Conservation (phyloP, 2,329 filamentous ascomycete genomes). For the Penicillium sclerotigenum region DNA sequence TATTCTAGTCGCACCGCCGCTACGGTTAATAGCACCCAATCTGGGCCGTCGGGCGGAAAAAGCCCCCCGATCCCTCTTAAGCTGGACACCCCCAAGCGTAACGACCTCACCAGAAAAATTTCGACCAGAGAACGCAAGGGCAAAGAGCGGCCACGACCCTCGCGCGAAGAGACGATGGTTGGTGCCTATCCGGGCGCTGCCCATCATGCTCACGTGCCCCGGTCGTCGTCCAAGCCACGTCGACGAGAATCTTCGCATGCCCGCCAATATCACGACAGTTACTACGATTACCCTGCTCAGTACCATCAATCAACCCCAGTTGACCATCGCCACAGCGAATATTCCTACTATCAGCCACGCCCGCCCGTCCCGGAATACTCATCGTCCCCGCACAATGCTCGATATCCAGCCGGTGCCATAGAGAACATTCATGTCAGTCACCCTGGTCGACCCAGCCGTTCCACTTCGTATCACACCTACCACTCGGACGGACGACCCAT, state of each 20-base stretch:
- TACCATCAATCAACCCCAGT: conserved; percentile 33
- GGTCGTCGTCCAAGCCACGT: conserved; percentile 35
- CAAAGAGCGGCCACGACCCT: conserved; percentile 29
- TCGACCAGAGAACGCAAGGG: conserved; percentile 33
- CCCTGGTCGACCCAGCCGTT: conserved; percentile 29
- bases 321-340: conserved; percentile 34
- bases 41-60: conserved; percentile 45
- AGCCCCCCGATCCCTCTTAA: conserved; percentile 37
- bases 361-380: conserved; percentile 31
- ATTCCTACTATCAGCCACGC: conserved; percentile 28
- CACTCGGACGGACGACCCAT: conserved; percentile 37
- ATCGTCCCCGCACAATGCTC: conserved; percentile 31
- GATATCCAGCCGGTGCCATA: conserved; percentile 28
- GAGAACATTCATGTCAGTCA: conserved; percentile 34
- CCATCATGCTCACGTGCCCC: conserved; percentile 29
- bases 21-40: conserved; percentile 53
- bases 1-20: conserved; percentile 59
- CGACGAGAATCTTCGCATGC: conserved; percentile 32
- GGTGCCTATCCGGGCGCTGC: conserved; percentile 31
- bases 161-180: conserved; percentile 37
- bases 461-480: conserved; percentile 38
- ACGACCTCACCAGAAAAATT: conserved; percentile 27
- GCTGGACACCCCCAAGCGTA: conserved; percentile 34
- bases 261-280: conserved; percentile 32
- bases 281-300: conserved; percentile 37